Evolutionary conservation across 768 basidiomycete species (phyloP), one percentile per base, ranked within the genome.

Genomic region (Hericium alpestre): DNA sequence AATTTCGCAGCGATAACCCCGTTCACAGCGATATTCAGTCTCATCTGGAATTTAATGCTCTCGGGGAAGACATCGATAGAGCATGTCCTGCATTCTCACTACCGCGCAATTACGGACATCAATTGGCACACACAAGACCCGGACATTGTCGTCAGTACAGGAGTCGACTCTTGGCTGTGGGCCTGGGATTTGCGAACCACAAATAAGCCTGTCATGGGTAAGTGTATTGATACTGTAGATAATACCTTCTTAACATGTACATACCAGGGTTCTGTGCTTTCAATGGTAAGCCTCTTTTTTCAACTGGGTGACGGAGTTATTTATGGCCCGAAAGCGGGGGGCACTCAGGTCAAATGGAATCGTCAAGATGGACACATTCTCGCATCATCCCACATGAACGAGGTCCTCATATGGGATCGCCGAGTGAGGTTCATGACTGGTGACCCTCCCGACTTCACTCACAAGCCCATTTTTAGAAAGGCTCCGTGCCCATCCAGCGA

Each of bases 321-420:
- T 43, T 59, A 59, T 51, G 43, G 60, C 5, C n/a, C 20, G 39
- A 46, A 59, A 91, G 91, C 84, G 16, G 85, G 81, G 15, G 93
- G 90, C 1, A 97, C 95, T 0, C 95, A 99, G 68, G 92, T 98
- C 57, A 98, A 98, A 70, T 99, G 93, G 92, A 98, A 95, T 66
- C 78, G 90, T 13, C 83, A 85, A 65, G 86, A 97, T 64, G 79
- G 84, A 3, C 83, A 96, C 59, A 72, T 96, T 5, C 76, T 99
- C 0, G 95, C 96, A 0, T 94, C 92, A 1, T 84, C 92, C 1
- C 95, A 98, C 66, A 78, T 81, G 53, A 86, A 90, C 61, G 81
- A 88, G 64, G 88, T 98, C 0, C 72, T 92, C 38, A 84, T 98
- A 18, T 99, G 96, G 96, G 96, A 99, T 68, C 80, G 90, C 58